Evolutionary conservation across 108 stramenopile genomes (phyloP), one percentile per base, ranked within the genome.

Genomic region (Hondaea fermentalgiana): DNA sequence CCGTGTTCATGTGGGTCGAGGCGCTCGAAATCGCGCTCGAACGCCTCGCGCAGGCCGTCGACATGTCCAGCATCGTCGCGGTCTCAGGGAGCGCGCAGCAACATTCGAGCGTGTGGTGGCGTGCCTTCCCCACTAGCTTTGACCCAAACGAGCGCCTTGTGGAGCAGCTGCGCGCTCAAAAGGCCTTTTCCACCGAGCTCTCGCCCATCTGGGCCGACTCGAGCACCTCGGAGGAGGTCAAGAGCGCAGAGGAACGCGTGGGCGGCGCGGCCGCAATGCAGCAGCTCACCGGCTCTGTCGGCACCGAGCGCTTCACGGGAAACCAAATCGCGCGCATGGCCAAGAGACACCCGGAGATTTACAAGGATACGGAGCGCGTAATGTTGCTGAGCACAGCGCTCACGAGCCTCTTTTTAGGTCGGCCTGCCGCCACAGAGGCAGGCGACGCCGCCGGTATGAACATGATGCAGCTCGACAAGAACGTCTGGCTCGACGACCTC

Each of bases 201-300:
- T 53, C 49, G 49, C 76, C 76, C 45, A 53, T 83, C 2, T 83
- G 76, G 76, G 76, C 76, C n/a, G 76, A 83, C 76, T 83, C 76
- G 51, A 83, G 76, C 76, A 83, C 76, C 49, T 47, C 76, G 25
- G 49, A 83, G 4, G 76, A 83, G 76, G 45, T 47, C 5, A 83
- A 53, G 4, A 25, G n/a, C 2, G 76, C 76, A 12, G 51, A 83
- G n/a, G 51, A 4, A 8, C 12, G 23, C 17, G 51, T 83, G 8
- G 76, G 76, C 76, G 76, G 76, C n/a, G 14, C 49, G 51, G 76
- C 45, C 17, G 45, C 76, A 6, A 83, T 83, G 76, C 49, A 47
- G 76, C n/a, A 16, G 49, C 45, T 53, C 6, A 83, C 76, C 49
- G 76, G 76, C 6, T 83, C 76, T 6, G 76, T 83, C n/a, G 76